Conservation (phyloP, 2,329 filamentous ascomycete species). For the Botrytis porri region DNA sequence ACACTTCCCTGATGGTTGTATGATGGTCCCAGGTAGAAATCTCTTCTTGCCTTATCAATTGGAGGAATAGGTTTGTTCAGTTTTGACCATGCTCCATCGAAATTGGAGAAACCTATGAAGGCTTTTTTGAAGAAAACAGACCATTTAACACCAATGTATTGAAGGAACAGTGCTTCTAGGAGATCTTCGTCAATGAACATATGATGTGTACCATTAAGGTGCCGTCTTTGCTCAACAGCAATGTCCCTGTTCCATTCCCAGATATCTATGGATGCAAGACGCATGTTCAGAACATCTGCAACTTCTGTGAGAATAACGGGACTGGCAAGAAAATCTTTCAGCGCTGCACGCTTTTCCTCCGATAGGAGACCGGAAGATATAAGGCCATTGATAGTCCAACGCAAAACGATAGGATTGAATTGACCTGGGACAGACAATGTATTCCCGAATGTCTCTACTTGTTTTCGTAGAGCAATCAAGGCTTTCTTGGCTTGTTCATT, state of each 20-base stretch:
- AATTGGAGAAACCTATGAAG: conserved; percentile 37
- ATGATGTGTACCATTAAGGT: conserved; percentile 57
- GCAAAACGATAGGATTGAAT: conserved; percentile 44
- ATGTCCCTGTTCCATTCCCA: conserved; percentile 52
- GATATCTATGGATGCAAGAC: conserved; percentile 48
- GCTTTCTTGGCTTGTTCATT: conserved; percentile 43
- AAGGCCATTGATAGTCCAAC: conserved; percentile 48
- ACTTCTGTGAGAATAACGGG: conserved; percentile 51
- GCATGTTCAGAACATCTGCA: conserved; percentile 56
- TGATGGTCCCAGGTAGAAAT: conserved; percentile 31
- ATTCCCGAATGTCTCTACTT: conserved; percentile 41
- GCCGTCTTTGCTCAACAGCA: conserved; percentile 49
- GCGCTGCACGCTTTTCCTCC: conserved; percentile 48
- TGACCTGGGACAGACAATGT: conserved; percentile 32
- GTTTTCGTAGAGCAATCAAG: conserved; percentile 43
- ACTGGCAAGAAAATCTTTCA: conserved; percentile 51
- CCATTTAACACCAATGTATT: conserved; percentile 53
- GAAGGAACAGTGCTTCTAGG: conserved; percentile 52
- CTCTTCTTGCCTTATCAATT: conserved; percentile 26
- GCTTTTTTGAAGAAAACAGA: conserved; percentile 46
- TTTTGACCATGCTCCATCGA: conserved; percentile 31
- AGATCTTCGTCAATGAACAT: conserved; percentile 61
- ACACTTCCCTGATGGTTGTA: conserved; percentile 25
- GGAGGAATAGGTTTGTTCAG: conserved; percentile 25
- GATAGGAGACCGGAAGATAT: conserved; percentile 50